phyloP scores from a whole-genome alignment of 768 basidiomycete species.

The Mycena filopes region DNA sequence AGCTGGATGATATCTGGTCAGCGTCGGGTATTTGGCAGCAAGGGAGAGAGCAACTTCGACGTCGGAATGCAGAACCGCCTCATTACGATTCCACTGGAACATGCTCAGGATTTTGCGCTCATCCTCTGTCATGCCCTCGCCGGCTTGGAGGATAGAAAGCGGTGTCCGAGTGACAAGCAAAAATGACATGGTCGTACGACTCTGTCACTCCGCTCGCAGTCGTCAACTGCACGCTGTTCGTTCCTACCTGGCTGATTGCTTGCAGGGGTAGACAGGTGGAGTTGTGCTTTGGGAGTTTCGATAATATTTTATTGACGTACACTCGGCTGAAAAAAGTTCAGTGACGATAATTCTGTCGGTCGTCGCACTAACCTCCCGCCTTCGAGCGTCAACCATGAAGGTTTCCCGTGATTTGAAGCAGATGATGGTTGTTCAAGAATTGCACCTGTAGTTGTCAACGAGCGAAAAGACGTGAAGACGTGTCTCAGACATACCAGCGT shows the following conservation, averaged over 20 bases:
- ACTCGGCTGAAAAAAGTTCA: constrained; percentile 52
- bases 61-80: constrained; percentile 75
- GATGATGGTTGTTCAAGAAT: constrained; percentile 80
- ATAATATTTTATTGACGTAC: constrained; percentile 75
- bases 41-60: constrained; percentile 53
- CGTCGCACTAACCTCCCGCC: constrained; percentile 68
- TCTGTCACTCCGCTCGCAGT: constrained; percentile 57
- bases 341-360: background rate
- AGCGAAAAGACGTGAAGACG: background rate
- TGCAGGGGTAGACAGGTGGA: constrained; percentile 72
- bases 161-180: constrained; percentile 80
- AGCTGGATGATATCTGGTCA: constrained; percentile 50
- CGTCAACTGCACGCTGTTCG: constrained; percentile 52
- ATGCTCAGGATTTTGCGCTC: constrained; percentile 67
- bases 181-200: constrained; percentile 75
- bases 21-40: background rate
- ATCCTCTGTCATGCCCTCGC: constrained; percentile 57
- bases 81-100: constrained; percentile 76
- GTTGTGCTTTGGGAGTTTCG: constrained; percentile 59
- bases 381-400: constrained; percentile 76
- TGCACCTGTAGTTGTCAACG: constrained; percentile 54
- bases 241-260: constrained; percentile 48
- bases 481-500: constrained; percentile 58
- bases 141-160: constrained; percentile 60
- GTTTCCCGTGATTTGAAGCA: constrained; percentile 79